Percentiles rank a stretch among this genome's conserved stretches.
Conservation (phyloP, 306 rosid species). For the Pyrus betulifolia region DNA sequence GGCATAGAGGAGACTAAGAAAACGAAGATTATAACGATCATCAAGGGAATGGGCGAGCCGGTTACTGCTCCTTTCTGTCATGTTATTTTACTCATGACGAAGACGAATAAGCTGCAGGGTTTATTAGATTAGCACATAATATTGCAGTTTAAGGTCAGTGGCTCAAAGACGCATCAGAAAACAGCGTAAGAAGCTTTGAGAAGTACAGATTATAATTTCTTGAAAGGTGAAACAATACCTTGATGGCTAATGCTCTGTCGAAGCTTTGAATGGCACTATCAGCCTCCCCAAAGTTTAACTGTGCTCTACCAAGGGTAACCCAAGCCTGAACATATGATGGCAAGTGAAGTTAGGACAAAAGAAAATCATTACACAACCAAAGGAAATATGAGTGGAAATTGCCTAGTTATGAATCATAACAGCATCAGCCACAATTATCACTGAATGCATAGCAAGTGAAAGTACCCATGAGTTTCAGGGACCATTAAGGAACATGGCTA, state of each 20-base stretch:
- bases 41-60: no score
- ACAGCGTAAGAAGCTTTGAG: not conserved
- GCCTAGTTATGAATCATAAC: not conserved
- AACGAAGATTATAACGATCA: no score
- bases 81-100: no score
- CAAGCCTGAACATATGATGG: slow-evolving; percentile 49
- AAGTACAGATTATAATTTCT: not conserved
- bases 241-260: slow-evolving; percentile 69
- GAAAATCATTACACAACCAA: not conserved
- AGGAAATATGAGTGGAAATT: not conserved
- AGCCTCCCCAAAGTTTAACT: slow-evolving; percentile 86
- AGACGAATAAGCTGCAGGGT: not conserved
- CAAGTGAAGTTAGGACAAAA: not conserved
- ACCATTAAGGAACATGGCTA: no score
- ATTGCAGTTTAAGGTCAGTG: not conserved
- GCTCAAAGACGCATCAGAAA: not conserved
- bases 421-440: not conserved
- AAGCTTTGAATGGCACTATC: slow-evolving; percentile 77
- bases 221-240: slow-evolving; percentile 39
- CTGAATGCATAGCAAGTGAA: not conserved
- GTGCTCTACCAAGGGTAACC: slow-evolving; percentile 94
- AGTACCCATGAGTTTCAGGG: no score
- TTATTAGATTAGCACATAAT: not conserved
- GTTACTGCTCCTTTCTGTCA: no score
- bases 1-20: no score